phyloP scores from a whole-genome alignment of 1,284 basidiomycete genomes.

The Cutaneotrichosporon cyanovorans region DNA sequence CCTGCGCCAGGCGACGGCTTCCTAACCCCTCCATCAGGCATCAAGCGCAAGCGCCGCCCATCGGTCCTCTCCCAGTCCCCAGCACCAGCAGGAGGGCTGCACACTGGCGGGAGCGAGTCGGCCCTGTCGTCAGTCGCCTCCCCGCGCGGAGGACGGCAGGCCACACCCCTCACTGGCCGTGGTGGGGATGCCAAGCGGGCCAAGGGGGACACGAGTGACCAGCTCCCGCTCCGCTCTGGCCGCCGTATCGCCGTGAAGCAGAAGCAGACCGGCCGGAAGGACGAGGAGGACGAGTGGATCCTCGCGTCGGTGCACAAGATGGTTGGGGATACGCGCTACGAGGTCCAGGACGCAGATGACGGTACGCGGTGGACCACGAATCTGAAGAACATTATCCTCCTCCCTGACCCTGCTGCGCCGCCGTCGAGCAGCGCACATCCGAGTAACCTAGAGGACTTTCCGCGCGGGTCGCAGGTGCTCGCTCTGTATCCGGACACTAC shows the following conservation, averaged over 20 bases:
- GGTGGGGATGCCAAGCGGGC: not conserved
- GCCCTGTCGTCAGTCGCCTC: constrained; percentile 16
- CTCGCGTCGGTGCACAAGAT: constrained; percentile 44
- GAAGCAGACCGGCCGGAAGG: constrained; percentile 14
- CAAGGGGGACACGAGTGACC: constrained; percentile 28
- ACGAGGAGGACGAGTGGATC: constrained; percentile 42
- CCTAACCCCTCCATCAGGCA: constrained; percentile 10
- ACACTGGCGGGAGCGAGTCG: constrained; percentile 7
- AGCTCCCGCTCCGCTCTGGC: constrained; percentile 46
- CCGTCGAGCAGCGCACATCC: constrained; percentile 42
- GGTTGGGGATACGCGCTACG: constrained; percentile 42
- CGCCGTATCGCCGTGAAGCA: constrained; percentile 44
- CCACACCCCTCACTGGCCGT: constrained; percentile 10
- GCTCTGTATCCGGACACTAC: constrained; percentile 51
- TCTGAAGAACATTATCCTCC: constrained; percentile 46
- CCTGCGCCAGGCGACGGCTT: constrained; percentile 7
- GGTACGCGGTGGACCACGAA: constrained; percentile 45
- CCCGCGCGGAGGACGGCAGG: constrained; percentile 8
- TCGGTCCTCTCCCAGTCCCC: constrained; percentile 10
- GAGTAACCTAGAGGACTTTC: constrained; percentile 38
- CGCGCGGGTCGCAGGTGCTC: constrained; percentile 43
- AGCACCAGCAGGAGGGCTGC: constrained; percentile 1
- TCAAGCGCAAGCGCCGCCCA: constrained; percentile 16
- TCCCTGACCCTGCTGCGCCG: constrained; percentile 44
- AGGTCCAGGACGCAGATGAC: constrained; percentile 41